Percentiles rank a stretch among this genome's conserved stretches.
Evolutionary conservation across 805 yeast species (phyloP).

Genomic region (Maudiozyma barnettii): DNA sequence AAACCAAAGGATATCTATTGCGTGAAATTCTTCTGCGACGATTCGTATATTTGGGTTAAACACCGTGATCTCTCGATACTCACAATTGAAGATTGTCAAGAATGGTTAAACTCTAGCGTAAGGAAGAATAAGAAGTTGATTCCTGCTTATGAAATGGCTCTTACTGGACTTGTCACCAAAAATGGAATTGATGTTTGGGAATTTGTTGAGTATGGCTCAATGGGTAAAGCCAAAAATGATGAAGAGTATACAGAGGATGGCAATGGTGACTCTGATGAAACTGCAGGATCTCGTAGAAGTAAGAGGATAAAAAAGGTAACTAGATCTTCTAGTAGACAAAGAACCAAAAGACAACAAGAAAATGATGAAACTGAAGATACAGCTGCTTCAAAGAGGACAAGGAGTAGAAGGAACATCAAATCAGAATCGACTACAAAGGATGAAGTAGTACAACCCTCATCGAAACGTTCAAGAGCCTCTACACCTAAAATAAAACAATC

Average conservation of each 20-base stretch:
- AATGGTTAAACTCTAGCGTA: conserved; percentile 19
- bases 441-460: conserved; percentile 10
- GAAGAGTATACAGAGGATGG: conserved; percentile 27
- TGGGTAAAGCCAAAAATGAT: conserved; percentile 24
- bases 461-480: background rate
- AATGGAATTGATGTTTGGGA: conserved; percentile 26
- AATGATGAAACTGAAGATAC: conserved; percentile 14
- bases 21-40: conserved; percentile 29
- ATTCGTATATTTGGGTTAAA: conserved; percentile 28
- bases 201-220: conserved; percentile 29
- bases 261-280: conserved; percentile 23
- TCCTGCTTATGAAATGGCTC: conserved; percentile 43
- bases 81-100: conserved; percentile 15
- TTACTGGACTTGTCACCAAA: conserved; percentile 27
- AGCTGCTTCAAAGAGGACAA: conserved; percentile 5
- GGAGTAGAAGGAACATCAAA: background rate
- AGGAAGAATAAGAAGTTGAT: conserved; percentile 45
- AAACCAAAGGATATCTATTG: conserved; percentile 17
- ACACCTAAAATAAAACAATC: background rate
- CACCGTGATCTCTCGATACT: conserved; percentile 17
- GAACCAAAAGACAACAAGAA: conserved; percentile 15
- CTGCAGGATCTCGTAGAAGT: conserved; percentile 9
- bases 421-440: background rate
- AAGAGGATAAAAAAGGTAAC: conserved; percentile 12
- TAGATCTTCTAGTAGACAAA: conserved; percentile 13